phyloP scores from a whole-genome alignment of 306 rosid genomes.

The Chamaecrista fasciculata region DNA sequence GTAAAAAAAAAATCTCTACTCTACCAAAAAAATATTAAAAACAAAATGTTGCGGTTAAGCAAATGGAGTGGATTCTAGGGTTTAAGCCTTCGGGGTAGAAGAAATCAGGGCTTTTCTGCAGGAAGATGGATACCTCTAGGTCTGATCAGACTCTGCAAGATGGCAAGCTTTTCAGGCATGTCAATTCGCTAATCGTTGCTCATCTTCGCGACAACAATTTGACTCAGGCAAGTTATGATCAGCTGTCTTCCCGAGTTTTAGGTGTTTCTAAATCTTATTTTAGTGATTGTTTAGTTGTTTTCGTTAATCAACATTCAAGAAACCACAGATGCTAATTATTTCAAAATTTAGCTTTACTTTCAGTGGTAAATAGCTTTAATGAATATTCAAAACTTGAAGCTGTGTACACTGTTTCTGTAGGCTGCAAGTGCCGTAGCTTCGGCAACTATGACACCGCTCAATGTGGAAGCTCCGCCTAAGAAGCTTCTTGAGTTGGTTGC shows the following conservation, averaged over 20 bases:
- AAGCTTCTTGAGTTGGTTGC: conserved; percentile 69
- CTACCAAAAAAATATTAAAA: too few relatives aligned
- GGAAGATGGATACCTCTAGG: conserved; percentile 50
- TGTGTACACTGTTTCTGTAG: conserved; percentile 30
- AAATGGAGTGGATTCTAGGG: neutral
- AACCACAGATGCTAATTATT: neutral
- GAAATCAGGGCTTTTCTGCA: neutral
- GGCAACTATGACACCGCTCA: conserved; percentile 77
- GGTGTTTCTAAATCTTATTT: neutral
- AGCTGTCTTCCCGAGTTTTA: neutral
- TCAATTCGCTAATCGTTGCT: conserved; percentile 81
- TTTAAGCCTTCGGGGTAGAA: neutral
- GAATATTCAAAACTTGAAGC: neutral
- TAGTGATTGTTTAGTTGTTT: neutral
- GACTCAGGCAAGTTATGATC: conserved; percentile 50
- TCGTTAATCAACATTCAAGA: neutral
- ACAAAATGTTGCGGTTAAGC: too few relatives aligned
- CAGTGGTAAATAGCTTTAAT: neutral
- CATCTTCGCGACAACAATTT: conserved; percentile 83
- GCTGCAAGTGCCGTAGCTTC: conserved; percentile 89
- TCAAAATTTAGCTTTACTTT: neutral
- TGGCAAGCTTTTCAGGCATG: conserved; percentile 68
- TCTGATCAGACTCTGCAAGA: conserved; percentile 60
- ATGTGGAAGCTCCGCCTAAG: conserved; percentile 61
- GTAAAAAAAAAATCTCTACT: too few relatives aligned